Conservation (phyloP, 1,284 basidiomycete genomes). For the Puccinia coronata region DNA sequence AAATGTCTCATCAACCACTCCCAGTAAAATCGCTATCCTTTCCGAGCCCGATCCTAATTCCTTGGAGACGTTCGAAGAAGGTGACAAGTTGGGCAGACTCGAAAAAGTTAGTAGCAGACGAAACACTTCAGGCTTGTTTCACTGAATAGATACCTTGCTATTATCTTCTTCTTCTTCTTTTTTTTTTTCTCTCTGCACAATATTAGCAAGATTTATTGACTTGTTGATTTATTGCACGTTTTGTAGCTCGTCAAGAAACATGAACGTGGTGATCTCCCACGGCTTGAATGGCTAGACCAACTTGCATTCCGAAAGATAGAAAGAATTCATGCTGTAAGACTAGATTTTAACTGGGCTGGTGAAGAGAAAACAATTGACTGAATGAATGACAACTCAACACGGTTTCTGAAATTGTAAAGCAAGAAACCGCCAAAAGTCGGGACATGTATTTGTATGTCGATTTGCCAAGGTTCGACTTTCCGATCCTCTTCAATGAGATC, state of each 20-base stretch:
- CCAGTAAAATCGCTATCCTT: constrained; percentile 32
- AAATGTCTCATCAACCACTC: constrained; percentile 43
- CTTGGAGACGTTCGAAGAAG: constrained; percentile 60
- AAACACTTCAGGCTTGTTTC: constrained; percentile 30
- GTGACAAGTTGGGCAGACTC: constrained; percentile 89
- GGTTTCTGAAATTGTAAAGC: constrained; percentile 33
- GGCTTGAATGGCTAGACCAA: constrained; percentile 93
- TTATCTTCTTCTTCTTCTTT: not conserved
- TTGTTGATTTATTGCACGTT: constrained; percentile 15
- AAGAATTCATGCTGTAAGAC: constrained; percentile 77
- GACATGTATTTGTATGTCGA: constrained; percentile 85
- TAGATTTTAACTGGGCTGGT: not conserved
- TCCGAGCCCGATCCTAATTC: constrained; percentile 66
- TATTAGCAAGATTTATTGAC: not conserved
- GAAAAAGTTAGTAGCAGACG: constrained; percentile 70
- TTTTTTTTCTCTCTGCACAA: not conserved
- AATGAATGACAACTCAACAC: not conserved
- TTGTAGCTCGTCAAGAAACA: constrained; percentile 88
- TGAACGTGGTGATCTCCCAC: constrained; percentile 87
- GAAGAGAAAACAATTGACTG: constrained; percentile 57
- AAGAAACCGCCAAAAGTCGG: constrained; percentile 52
- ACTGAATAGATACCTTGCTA: not conserved
- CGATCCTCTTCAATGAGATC: constrained; percentile 87
- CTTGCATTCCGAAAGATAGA: constrained; percentile 91
- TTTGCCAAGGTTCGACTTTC: constrained; percentile 94